A percentile compares a stretch with the other conserved stretches of the same genome.
phyloP scores from a whole-genome alignment of 106 monocot species.

The Dactylorhiza incarnata region DNA sequence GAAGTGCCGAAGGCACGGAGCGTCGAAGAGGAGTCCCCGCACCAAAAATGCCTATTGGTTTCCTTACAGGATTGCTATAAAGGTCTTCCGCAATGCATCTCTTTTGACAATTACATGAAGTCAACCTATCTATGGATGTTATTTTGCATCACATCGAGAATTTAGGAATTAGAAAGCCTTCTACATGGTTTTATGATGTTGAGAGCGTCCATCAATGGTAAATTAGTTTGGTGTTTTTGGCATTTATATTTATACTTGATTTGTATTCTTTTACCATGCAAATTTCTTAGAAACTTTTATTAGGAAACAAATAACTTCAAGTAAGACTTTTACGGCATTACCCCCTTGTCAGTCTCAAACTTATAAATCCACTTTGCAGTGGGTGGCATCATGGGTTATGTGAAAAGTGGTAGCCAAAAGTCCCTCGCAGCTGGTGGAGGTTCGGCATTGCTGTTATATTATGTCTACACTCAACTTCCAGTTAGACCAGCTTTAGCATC shows the following conservation, averaged over 20 bases:
- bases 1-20: too few species aligned
- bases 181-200: too few species aligned
- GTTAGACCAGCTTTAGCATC: slow-evolving; percentile 75
- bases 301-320: neutral
- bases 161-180: neutral
- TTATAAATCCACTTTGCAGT: slow-evolving; percentile 26
- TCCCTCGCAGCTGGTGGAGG: slow-evolving; percentile 71
- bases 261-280: neutral
- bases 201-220: too few species aligned
- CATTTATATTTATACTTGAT: too few species aligned
- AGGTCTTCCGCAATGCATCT: too few species aligned
- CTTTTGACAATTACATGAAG: neutral
- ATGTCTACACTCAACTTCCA: slow-evolving; percentile 82
- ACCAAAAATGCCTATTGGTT: too few species aligned
- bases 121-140: neutral
- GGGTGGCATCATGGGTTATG: slow-evolving; percentile 85
- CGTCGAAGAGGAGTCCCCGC: too few species aligned
- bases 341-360: neutral
- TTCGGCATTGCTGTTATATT: slow-evolving; percentile 62
- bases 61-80: too few species aligned
- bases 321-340: neutral
- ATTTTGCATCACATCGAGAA: neutral
- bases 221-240: too few species aligned
- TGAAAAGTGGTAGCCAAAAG: slow-evolving; percentile 88
- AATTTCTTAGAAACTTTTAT: neutral